These are phyloP conservation scores for Atkinsonella texensis DNA, from an alignment of 2,329 filamentous ascomycete species.

Conservation along the genomic window DNA sequence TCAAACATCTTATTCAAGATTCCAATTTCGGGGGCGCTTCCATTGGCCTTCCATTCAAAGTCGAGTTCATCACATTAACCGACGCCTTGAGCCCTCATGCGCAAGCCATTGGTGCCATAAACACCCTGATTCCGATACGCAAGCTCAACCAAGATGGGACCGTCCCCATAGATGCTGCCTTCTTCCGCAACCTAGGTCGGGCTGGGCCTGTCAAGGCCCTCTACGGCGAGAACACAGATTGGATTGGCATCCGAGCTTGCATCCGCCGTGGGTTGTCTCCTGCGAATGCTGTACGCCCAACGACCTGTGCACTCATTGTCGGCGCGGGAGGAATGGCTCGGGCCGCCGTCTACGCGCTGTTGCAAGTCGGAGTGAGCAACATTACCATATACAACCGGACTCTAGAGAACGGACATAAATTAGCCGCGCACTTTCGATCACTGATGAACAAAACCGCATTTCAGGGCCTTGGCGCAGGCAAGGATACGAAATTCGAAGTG, in stretches of 20 bases:
- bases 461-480: slow-evolving; percentile 29
- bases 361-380: slow-evolving; percentile 64
- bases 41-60: slow-evolving; percentile 63
- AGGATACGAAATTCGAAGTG: slow-evolving; percentile 41
- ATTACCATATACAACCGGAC: slow-evolving; percentile 68
- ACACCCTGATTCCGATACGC: slow-evolving; percentile 62
- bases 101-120: slow-evolving; percentile 62
- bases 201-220: slow-evolving; percentile 56
- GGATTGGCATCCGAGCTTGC: slow-evolving; percentile 66
- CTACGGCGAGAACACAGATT: slow-evolving; percentile 73
- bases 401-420: slow-evolving; percentile 48
- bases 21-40: slow-evolving; percentile 60
- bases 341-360: slow-evolving; percentile 65
- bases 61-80: slow-evolving; percentile 56
- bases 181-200: slow-evolving; percentile 41
- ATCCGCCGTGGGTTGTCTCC: slow-evolving; percentile 62
- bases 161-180: slow-evolving; percentile 41
- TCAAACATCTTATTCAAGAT: slow-evolving; percentile 53
- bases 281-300: slow-evolving; percentile 49
- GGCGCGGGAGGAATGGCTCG: slow-evolving; percentile 67
- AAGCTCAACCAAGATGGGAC: slow-evolving; percentile 43
- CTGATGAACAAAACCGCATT: slow-evolving; percentile 33
- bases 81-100: slow-evolving; percentile 62
- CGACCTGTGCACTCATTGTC: slow-evolving; percentile 45
- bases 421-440: slow-evolving; percentile 59